Conservation (phyloP, 768 basidiomycete species). For the Amyloporia xantha region DNA sequence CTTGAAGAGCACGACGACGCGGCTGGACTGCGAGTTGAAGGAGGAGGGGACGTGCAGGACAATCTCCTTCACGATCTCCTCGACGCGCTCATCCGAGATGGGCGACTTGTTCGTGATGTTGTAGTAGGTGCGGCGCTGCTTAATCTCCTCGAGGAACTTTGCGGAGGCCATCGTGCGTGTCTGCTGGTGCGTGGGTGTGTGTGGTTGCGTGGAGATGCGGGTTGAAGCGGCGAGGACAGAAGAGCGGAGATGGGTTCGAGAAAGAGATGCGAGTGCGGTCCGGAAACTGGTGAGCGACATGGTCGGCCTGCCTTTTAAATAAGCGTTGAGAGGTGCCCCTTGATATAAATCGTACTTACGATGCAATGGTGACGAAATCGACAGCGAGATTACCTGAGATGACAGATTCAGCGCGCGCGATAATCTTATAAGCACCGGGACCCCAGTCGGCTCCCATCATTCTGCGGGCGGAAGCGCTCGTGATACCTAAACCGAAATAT, state of each 20-base stretch:
- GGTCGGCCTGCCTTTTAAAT: neutral
- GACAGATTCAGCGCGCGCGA: neutral
- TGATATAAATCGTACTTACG: neutral
- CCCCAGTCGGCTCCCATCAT: neutral
- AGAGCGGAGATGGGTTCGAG: neutral
- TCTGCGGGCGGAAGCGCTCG: neutral
- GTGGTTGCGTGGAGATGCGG: neutral
- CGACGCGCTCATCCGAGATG: constrained; percentile 16
- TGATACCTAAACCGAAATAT: neutral
- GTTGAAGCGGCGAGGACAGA: neutral
- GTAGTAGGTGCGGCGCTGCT: constrained; percentile 16
- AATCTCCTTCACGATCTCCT: constrained; percentile 14
- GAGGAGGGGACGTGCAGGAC: constrained; percentile 17
- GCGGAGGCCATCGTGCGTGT: constrained; percentile 9
- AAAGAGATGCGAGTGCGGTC: neutral
- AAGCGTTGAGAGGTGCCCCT: neutral
- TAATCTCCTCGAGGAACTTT: constrained; percentile 17
- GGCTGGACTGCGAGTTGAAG: constrained; percentile 18
- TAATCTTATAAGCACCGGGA: neutral
- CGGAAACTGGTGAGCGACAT: constrained; percentile 2
- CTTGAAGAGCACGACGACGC: constrained; percentile 17
- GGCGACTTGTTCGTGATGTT: constrained; percentile 13
- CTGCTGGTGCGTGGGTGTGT: neutral
- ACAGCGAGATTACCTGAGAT: neutral
- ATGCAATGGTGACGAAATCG: neutral